A percentile compares a stretch with the other conserved stretches of the same genome.
Conservation (phyloP, 2,329 filamentous ascomycete genomes). For the Alternaria sp. region DNA sequence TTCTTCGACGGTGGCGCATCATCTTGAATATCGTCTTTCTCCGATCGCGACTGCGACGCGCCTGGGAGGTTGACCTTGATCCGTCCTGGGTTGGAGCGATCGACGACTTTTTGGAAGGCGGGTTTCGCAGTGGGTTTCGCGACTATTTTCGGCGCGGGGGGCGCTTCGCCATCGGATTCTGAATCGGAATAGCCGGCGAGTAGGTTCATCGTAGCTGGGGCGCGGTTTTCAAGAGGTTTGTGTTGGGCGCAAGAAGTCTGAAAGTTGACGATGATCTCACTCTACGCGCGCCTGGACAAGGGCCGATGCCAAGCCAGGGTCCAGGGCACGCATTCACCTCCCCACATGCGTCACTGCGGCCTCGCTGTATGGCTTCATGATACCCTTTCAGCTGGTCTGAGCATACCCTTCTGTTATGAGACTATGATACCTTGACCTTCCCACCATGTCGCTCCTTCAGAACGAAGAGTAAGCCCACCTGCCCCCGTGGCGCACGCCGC, state of each 20-base stretch:
- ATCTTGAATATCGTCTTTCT: conserved; percentile 51
- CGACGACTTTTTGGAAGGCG: conserved; percentile 78
- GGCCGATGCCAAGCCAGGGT: conserved; percentile 28
- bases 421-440: conserved; percentile 22
- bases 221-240: background rate
- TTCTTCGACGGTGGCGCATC: conserved; percentile 70
- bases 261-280: conserved; percentile 23
- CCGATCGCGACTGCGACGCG: conserved; percentile 51
- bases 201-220: conserved; percentile 63
- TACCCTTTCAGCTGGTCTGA: conserved; percentile 45
- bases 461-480: conserved; percentile 51
- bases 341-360: conserved; percentile 11
- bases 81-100: conserved; percentile 80
- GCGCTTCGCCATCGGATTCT: conserved; percentile 67
- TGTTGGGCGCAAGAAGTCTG: background rate
- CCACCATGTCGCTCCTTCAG: conserved; percentile 52
- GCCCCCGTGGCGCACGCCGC: conserved; percentile 6
- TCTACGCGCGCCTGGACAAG: conserved; percentile 13
- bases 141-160: conserved; percentile 40
- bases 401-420: conserved; percentile 11
- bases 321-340: conserved; percentile 16
- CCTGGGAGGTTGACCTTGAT: conserved; percentile 80
- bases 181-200: conserved; percentile 85
- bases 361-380: conserved; percentile 15
- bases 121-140: conserved; percentile 60